Evolutionary conservation across 148 eudicot genomes (phyloP).

Genomic region (Polygonum maritimum): DNA sequence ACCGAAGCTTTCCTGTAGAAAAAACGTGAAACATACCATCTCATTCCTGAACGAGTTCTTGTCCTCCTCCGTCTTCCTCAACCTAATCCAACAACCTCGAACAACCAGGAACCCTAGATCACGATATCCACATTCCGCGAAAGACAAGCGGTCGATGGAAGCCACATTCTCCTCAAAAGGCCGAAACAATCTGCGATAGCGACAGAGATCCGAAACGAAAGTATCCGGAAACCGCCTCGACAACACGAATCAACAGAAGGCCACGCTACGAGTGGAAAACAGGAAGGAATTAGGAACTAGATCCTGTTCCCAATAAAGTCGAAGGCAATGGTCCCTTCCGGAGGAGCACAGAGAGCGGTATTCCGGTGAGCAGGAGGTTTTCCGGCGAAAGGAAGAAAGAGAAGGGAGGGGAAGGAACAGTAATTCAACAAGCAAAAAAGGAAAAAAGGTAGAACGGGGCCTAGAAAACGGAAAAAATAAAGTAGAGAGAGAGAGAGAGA

Average conservation of each 20-base stretch:
- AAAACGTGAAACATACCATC: constrained; percentile 40
- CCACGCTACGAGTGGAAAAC: neutral
- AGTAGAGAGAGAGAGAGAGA: constrained; percentile 23
- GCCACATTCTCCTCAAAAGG: constrained; percentile 55
- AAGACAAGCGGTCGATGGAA: constrained; percentile 14
- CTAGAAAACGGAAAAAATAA: constrained; percentile 37
- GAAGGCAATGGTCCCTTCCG: neutral
- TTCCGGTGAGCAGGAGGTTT: constrained; percentile 32
- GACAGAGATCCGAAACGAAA: constrained; percentile 22
- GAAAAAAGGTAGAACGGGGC: constrained; percentile 15
- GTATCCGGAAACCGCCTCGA: neutral
- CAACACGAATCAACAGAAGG: neutral
- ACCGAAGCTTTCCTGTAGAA: neutral
- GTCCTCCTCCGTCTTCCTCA: constrained; percentile 41
- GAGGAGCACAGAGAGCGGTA: constrained; percentile 11
- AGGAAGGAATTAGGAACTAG: neutral
- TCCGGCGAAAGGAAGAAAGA: constrained; percentile 26
- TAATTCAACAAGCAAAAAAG: constrained; percentile 24
- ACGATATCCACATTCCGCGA: constrained; percentile 35
- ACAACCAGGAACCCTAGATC: constrained; percentile 27
- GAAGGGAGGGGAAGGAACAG: constrained; percentile 1
- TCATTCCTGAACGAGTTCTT: constrained; percentile 39
- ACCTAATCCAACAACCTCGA: neutral
- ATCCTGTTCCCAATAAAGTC: constrained; percentile 1
- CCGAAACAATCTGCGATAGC: constrained; percentile 31